A percentile compares a stretch with the other conserved stretches of the same genome.
Evolutionary conservation across 2,329 filamentous ascomycete genomes (phyloP).

Genomic region (Cladosporium austrohemisphaericum): DNA sequence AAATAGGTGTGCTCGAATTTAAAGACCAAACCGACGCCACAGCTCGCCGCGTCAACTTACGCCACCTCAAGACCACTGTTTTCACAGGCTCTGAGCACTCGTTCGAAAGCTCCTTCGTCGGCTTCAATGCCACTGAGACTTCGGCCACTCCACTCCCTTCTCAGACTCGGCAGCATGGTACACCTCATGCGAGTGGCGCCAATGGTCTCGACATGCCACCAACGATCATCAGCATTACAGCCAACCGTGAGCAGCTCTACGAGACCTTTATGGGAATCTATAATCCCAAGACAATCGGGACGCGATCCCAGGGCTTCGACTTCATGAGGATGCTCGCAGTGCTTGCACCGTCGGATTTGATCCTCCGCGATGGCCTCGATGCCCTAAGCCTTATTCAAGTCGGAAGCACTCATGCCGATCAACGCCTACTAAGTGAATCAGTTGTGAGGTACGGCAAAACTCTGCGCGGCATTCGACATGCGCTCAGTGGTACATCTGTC

Average conservation of each 20-base stretch:
- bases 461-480: slow-evolving; percentile 21
- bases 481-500: slow-evolving; percentile 17
- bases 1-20: slow-evolving; percentile 26
- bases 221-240: slow-evolving; percentile 15
- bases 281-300: slow-evolving; percentile 22
- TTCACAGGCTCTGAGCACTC: neutral
- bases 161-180: too few relatives aligned
- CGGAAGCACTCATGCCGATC: slow-evolving; percentile 26
- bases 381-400: slow-evolving; percentile 29
- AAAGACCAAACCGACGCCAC: slow-evolving; percentile 25
- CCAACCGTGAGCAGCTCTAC: slow-evolving; percentile 23
- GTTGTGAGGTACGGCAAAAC: slow-evolving; percentile 25
- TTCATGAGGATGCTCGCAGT: slow-evolving; percentile 25
- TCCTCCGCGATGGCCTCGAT: slow-evolving; percentile 27
- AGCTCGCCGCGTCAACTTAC: neutral
- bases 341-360: slow-evolving; percentile 19
- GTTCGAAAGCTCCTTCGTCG: neutral
- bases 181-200: neutral
- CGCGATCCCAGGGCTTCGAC: slow-evolving; percentile 21
- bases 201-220: neutral
- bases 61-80: neutral
- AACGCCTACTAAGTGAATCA: slow-evolving; percentile 23
- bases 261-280: slow-evolving; percentile 29
- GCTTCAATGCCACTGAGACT: slow-evolving; percentile 1
- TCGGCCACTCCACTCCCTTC: slow-evolving; percentile 1